Evolutionary conservation across 1,284 basidiomycete species (phyloP).

Genomic region (Microbotryum silenes-acaulis): DNA sequence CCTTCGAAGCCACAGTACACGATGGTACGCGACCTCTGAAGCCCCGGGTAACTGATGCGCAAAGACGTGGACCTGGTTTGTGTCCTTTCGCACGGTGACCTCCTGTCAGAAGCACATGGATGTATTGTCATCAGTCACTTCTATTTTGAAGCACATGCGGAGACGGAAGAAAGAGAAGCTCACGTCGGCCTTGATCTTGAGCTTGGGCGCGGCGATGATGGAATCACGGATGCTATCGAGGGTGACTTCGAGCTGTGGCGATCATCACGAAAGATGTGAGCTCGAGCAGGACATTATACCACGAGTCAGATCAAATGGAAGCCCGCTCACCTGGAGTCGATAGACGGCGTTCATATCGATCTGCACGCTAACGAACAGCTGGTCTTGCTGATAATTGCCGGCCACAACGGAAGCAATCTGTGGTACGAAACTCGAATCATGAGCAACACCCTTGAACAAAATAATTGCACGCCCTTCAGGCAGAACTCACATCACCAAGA

Average conservation of each 20-base stretch:
- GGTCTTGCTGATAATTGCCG: conserved; percentile 88
- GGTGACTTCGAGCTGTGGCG: conserved; percentile 71
- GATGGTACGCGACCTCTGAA: conserved; percentile 71
- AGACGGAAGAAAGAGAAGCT: conserved; percentile 7
- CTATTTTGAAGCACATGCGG: too few species aligned
- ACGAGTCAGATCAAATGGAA: conserved; percentile 16
- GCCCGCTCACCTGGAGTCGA: conserved; percentile 63
- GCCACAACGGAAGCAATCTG: conserved; percentile 87
- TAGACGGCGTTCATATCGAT: conserved; percentile 83
- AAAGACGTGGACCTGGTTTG: conserved; percentile 77
- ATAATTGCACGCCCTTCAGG: too few species aligned
- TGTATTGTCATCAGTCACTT: not conserved
- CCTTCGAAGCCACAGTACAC: conserved; percentile 74
- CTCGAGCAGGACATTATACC: not conserved
- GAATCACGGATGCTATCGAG: conserved; percentile 90
- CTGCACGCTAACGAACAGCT: conserved; percentile 89
- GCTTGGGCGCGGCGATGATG: conserved; percentile 75
- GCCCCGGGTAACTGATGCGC: conserved; percentile 53
- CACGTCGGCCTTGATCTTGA: conserved; percentile 86
- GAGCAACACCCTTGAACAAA: not conserved
- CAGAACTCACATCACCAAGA: conserved; percentile 69
- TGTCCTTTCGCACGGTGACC: conserved; percentile 38
- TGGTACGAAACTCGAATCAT: not conserved
- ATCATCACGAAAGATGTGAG: conserved; percentile 1
- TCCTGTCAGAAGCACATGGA: conserved; percentile 4